phyloP scores from a whole-genome alignment of 371 early-diverging fungal species.

The Apophysomyces sp. region DNA sequence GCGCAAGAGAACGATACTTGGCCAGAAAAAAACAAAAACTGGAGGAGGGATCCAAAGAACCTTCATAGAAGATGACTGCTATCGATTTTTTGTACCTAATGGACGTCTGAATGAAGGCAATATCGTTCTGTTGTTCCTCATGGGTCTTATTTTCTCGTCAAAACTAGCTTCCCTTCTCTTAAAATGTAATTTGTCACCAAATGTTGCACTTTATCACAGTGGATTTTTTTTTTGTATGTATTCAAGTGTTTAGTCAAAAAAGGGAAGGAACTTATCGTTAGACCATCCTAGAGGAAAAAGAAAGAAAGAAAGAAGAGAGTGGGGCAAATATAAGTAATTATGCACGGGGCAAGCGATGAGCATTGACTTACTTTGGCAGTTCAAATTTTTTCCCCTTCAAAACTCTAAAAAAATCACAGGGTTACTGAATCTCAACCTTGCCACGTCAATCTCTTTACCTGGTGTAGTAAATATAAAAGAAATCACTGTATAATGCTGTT shows the following conservation, averaged over 20 bases:
- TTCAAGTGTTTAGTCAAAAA: not conserved
- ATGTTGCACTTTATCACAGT: too few relatives aligned
- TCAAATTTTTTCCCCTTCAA: slow-evolving; percentile 85
- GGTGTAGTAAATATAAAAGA: slow-evolving; percentile 97
- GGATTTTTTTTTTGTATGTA: too few relatives aligned
- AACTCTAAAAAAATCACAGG: slow-evolving; percentile 55
- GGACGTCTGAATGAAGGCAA: too few relatives aligned
- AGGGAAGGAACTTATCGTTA: slow-evolving; percentile 4
- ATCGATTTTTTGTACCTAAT: too few relatives aligned
- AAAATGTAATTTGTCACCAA: too few relatives aligned
- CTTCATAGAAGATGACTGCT: slow-evolving; percentile 32
- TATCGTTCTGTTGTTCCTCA: too few relatives aligned
- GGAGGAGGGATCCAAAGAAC: slow-evolving; percentile 29
- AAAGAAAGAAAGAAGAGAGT: not conserved
- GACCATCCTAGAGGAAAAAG: slow-evolving; percentile 7
- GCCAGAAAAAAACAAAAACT: slow-evolving; percentile 76
- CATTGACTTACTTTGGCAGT: slow-evolving; percentile 56
- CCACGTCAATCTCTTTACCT: slow-evolving; percentile 52
- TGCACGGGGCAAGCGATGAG: not conserved
- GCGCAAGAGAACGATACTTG: slow-evolving; percentile 76
- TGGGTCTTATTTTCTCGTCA: too few relatives aligned
- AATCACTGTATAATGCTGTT: slow-evolving; percentile 96
- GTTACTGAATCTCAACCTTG: not conserved
- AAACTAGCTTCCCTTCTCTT: too few relatives aligned
- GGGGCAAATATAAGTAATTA: not conserved